Conservation (phyloP, 176 grass and related monocot species). For the Pontederia crassipes region DNA sequence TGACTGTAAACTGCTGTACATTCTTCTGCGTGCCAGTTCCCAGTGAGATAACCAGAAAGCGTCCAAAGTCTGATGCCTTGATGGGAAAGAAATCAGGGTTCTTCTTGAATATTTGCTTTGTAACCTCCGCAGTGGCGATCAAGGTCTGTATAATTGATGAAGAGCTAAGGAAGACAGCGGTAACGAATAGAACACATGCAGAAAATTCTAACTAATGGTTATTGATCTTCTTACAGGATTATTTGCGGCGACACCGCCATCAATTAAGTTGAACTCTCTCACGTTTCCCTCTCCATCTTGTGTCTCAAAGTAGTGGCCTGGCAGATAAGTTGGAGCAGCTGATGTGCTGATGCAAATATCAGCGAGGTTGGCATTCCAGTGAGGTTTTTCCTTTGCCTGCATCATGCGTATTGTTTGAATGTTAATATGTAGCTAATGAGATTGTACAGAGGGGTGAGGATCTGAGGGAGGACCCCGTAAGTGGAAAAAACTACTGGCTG, state of each 20-base stretch:
- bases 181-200: background rate
- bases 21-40: too few species aligned
- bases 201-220: background rate
- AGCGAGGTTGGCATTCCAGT: background rate
- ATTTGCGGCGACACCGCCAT: conserved; percentile 7
- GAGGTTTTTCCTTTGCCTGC: background rate
- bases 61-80: too few species aligned
- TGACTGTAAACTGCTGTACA: too few species aligned
- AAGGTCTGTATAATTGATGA: background rate
- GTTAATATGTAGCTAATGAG: too few species aligned
- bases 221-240: background rate
- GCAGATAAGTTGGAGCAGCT: too few species aligned
- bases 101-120: too few species aligned
- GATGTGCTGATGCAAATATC: background rate
- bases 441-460: too few species aligned
- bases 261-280: background rate
- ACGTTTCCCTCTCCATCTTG: background rate
- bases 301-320: background rate
- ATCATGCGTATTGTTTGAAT: background rate
- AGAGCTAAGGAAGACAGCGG: too few species aligned
- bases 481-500: too few species aligned
- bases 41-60: too few species aligned
- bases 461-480: too few species aligned
- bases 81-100: too few species aligned
- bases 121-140: background rate